Evolutionary conservation across 179 eudicot genomes (phyloP), one percentile per base, ranked within the genome.

Genomic region (Drosera spatulata): DNA sequence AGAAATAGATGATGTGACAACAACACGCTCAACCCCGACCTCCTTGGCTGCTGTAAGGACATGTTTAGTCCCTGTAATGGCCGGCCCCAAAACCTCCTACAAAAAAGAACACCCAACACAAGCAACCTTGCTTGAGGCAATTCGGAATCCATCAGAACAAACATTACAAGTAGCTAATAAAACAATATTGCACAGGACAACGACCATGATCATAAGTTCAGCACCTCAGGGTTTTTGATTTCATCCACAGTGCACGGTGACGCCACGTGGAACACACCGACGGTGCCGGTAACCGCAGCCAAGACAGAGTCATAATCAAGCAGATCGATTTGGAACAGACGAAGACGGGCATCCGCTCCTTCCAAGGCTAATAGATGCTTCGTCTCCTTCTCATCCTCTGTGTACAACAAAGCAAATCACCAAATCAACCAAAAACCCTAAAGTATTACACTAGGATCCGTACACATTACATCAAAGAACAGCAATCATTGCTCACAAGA

Each of bases 211-310:
- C 33, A 22, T 22, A 22, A 22, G 33, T 22, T 22, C 33, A 22
- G 33, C 33, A 88, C 96, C 91, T 91, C 70, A 38, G 96, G 98
- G 59, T 88, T 84, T 10, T 79, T 69, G 61, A 88, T 95, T 61
- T 65, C 52, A 50, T 85, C 85, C 13, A 85, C 79, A 11, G 71
- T 88, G 67, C 81, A 75, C 11, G 96, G 98, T 4, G 96, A 83
- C 7, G 98, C 98, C 6, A 91, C 56, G 68, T 91, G 98, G 58
- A 91, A 83, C 52, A 91, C 95, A 3, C 98, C 98, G n/a, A 66
- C 37, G 8, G 84, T 59, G n/a, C 78, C 95, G 3, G 56, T 55
- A 4, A 91, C 55, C 8, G 87, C 87, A 6, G 85, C 72, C 7
- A 64, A 14, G 22, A 91, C 78, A 56, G 98, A 82, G 49, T 80